Conservation (phyloP, 2,329 filamentous ascomycete genomes). For the Blastomyces emzantsi region DNA sequence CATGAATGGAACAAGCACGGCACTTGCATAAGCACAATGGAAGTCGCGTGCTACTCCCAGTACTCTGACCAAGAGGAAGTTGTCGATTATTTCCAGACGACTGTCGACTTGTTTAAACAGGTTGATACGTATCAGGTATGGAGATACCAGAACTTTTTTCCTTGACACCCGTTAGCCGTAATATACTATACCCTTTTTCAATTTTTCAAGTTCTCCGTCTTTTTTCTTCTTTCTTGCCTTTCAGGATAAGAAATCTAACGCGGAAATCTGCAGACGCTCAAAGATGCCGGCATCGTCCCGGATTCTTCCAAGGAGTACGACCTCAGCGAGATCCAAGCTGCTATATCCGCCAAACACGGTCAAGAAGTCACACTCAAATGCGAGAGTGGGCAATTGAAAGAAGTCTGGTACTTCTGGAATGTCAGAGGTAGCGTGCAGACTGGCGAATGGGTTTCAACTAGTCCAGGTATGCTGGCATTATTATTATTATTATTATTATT, state of each 20-base stretch:
- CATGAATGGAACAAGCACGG: constrained; percentile 66
- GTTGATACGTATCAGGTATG: constrained; percentile 46
- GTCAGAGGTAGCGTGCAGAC: constrained; percentile 50
- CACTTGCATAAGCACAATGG: constrained; percentile 61
- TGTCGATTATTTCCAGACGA: constrained; percentile 48
- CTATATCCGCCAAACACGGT: constrained; percentile 40
- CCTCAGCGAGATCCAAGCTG: constrained; percentile 41
- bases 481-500: too few relatives aligned
- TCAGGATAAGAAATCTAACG: not conserved
- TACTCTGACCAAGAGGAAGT: constrained; percentile 49
- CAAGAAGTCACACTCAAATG: constrained; percentile 47
- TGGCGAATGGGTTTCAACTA: constrained; percentile 51
- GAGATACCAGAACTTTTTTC: constrained; percentile 6
- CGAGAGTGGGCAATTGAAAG: constrained; percentile 39
- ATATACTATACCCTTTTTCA: not conserved
- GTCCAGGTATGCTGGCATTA: constrained; percentile 35
- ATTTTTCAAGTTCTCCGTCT: too few relatives aligned
- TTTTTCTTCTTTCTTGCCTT: too few relatives aligned
- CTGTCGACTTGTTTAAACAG: constrained; percentile 47
- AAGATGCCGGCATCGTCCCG: constrained; percentile 47
- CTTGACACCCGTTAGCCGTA: not conserved
- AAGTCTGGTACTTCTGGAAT: constrained; percentile 48
- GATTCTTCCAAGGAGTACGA: constrained; percentile 44
- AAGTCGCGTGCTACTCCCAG: constrained; percentile 54
- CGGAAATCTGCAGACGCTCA: constrained; percentile 25